Conservation (phyloP, 768 basidiomycete species). For the Lactifluus pinguis region DNA sequence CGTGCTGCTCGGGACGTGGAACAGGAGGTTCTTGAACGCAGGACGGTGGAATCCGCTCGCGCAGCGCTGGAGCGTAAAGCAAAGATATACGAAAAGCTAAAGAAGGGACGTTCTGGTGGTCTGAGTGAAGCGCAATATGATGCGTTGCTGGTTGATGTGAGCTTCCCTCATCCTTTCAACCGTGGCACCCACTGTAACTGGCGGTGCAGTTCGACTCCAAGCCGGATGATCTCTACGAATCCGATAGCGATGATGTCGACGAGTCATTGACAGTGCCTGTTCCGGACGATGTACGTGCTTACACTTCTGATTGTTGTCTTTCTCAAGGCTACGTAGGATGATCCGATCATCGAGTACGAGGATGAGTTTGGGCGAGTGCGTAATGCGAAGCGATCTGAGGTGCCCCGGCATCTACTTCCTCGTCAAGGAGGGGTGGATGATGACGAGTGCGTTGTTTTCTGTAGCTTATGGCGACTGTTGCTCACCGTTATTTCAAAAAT, state of each 20-base stretch:
- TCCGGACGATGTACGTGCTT: constrained; percentile 30
- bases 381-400: constrained; percentile 60
- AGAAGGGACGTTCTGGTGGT: constrained; percentile 71
- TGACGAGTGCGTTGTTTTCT: constrained; percentile 26
- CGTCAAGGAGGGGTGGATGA: constrained; percentile 8
- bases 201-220: constrained; percentile 56
- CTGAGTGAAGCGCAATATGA: constrained; percentile 68
- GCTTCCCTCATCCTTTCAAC: constrained; percentile 23
- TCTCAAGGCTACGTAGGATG: constrained; percentile 36
- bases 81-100: constrained; percentile 69
- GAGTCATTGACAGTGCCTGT: constrained; percentile 62
- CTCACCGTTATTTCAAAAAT: neutral
- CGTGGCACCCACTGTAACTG: neutral
- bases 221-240: constrained; percentile 43
- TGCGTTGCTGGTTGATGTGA: constrained; percentile 65
- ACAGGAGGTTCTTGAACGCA: constrained; percentile 56
- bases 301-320: neutral
- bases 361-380: constrained; percentile 81
- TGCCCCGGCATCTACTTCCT: constrained; percentile 56
- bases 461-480: neutral
- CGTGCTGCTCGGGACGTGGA: constrained; percentile 63
- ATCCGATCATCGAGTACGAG: constrained; percentile 76
- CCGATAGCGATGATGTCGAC: constrained; percentile 69
- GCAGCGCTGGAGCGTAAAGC: constrained; percentile 70
- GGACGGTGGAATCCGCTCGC: constrained; percentile 63